phyloP scores from a whole-genome alignment of 106 monocot species.

The Phalaenopsis equestris region DNA sequence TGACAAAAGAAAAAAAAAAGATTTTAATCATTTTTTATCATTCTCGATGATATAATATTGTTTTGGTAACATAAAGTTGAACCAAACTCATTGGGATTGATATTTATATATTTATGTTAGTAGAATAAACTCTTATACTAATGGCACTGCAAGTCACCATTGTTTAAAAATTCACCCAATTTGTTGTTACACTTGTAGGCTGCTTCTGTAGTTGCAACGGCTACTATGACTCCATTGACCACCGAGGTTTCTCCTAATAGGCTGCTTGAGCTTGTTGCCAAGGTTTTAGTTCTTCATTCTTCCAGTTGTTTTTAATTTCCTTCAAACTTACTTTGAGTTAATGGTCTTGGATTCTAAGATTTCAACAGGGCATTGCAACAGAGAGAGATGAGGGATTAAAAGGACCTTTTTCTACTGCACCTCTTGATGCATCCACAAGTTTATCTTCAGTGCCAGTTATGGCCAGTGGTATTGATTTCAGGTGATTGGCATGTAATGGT shows the following conservation, averaged over 20 bases:
- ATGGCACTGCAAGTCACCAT: neutral
- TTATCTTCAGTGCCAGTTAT: slow-evolving; percentile 17
- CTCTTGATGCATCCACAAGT: slow-evolving; percentile 13
- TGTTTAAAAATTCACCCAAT: neutral
- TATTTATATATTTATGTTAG: neutral
- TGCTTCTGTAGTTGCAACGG: slow-evolving; percentile 61
- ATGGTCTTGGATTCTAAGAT: slow-evolving; percentile 2
- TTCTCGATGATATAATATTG: neutral
- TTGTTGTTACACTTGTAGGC: slow-evolving; percentile 32
- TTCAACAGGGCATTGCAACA: slow-evolving; percentile 71
- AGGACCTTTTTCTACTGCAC: slow-evolving; percentile 14
- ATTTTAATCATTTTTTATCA: no score
- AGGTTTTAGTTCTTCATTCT: slow-evolving; percentile 33
- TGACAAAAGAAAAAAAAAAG: neutral
- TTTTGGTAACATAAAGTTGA: neutral
- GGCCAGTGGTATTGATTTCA: slow-evolving; percentile 53
- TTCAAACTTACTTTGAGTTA: neutral
- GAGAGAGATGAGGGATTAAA: slow-evolving; percentile 53
- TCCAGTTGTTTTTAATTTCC: neutral
- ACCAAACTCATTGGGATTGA: neutral
- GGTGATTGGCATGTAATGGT: slow-evolving; percentile 28
- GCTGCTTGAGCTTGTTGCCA: slow-evolving; percentile 79
- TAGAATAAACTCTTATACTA: neutral
- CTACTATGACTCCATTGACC: slow-evolving; percentile 65
- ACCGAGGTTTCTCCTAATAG: slow-evolving; percentile 37